Percentiles rank a stretch among this genome's conserved stretches.
phyloP scores from a whole-genome alignment of 768 basidiomycete species.

The Hirschioporus abietinus region DNA sequence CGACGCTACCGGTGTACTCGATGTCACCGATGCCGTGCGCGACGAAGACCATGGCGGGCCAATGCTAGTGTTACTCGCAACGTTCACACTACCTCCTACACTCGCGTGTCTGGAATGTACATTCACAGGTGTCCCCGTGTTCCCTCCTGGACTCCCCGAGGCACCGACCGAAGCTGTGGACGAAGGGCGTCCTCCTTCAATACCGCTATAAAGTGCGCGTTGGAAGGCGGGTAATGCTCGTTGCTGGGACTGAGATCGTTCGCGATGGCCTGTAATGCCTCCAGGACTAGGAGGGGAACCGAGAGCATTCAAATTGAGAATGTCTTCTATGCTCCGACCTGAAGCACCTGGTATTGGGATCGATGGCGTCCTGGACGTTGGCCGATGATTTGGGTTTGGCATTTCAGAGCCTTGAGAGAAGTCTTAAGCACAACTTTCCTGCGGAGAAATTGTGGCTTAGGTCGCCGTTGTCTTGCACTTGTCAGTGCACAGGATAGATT shows the following conservation, averaged over 20 bases:
- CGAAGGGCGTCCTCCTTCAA: background rate
- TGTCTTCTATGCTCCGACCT: constrained; percentile 1
- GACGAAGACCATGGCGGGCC: background rate
- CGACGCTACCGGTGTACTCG: background rate
- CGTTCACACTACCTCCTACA: background rate
- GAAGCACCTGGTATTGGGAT: constrained; percentile 3
- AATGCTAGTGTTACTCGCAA: background rate
- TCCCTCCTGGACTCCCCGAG: background rate
- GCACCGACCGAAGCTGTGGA: background rate
- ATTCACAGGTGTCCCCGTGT: background rate
- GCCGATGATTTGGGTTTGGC: constrained; percentile 2
- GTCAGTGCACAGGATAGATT: background rate
- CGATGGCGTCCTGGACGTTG: constrained; percentile 4
- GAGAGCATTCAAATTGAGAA: background rate
- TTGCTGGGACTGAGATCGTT: background rate
- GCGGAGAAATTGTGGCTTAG: background rate
- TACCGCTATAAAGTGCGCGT: background rate
- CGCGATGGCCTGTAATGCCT: background rate
- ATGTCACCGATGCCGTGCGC: background rate
- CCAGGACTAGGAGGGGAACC: constrained; percentile 1
- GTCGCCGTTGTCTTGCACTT: background rate
- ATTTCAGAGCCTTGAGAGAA: background rate
- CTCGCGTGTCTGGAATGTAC: background rate
- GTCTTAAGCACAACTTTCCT: background rate
- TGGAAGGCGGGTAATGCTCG: background rate